These are phyloP conservation scores for Volvox carteri DNA, from an alignment of 163 green algal species.

Conservation along the genomic window DNA sequence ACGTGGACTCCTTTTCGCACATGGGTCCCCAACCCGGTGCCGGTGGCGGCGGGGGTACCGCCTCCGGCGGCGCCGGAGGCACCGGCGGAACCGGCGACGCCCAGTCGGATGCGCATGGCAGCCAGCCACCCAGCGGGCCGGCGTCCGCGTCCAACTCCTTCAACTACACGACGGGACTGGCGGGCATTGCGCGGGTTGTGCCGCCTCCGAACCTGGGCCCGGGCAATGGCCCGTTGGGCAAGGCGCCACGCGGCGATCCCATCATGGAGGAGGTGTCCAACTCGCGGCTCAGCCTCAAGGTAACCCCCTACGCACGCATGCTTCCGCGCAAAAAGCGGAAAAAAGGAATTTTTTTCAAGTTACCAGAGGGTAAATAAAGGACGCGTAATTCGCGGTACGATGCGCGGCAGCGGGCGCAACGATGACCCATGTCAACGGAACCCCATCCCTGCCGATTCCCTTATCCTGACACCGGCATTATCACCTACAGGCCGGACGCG, in stretches of 20 bases:
- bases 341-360: too few relatives aligned
- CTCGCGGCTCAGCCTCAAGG: constrained; percentile 53
- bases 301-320: too few relatives aligned
- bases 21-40: neutral
- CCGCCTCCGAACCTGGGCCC: constrained; percentile 36
- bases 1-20: constrained; percentile 45
- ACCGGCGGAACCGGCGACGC: neutral
- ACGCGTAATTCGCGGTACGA: too few relatives aligned
- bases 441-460: too few relatives aligned
- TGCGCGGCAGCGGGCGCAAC: too few relatives aligned
- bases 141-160: constrained; percentile 55
- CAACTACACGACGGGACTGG: constrained; percentile 53
- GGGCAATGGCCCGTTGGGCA: constrained; percentile 14
- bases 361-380: too few relatives aligned
- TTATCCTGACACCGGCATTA: too few relatives aligned
- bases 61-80: neutral
- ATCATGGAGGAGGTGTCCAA: constrained; percentile 63
- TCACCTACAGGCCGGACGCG: too few relatives aligned
- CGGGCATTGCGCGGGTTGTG: constrained; percentile 30
- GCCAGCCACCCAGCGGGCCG: constrained; percentile 33
- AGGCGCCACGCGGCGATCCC: constrained; percentile 51
- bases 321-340: too few relatives aligned
- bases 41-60: neutral
- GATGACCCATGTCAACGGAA: too few relatives aligned
- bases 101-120: constrained; percentile 20